These are phyloP conservation scores for Sugiyamaella smithiae DNA, from an alignment of 805 yeast species.

Conservation along the genomic window DNA sequence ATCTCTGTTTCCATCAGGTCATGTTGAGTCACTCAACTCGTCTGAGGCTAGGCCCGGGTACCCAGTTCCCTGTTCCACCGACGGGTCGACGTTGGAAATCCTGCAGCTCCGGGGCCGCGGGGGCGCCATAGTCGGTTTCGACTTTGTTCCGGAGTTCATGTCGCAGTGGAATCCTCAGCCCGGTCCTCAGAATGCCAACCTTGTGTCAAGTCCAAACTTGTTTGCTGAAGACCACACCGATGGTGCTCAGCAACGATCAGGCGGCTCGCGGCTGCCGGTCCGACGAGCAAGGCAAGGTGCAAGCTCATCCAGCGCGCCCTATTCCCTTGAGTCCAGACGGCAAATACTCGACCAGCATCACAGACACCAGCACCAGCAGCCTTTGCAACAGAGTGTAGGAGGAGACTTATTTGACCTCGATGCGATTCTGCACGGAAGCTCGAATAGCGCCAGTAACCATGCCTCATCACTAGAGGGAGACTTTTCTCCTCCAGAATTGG, in stretches of 20 bases:
- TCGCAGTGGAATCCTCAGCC: background rate
- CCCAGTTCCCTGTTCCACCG: constrained; percentile 27
- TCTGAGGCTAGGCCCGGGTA: constrained; percentile 8
- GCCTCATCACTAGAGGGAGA: constrained; percentile 4
- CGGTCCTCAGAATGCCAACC: background rate
- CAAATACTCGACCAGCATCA: background rate
- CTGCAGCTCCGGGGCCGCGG: constrained; percentile 17
- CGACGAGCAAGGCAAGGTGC: background rate
- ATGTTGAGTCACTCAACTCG: constrained; percentile 10
- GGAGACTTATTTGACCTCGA: constrained; percentile 1
- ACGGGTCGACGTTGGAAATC: constrained; percentile 18
- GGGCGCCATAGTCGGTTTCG: constrained; percentile 26
- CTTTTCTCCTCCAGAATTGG: constrained; percentile 16
- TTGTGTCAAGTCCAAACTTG: background rate
- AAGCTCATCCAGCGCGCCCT: background rate
- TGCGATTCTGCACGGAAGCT: background rate
- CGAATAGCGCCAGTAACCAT: background rate
- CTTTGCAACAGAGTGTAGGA: background rate
- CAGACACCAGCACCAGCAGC: background rate
- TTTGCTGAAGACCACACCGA: background rate
- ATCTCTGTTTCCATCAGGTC: constrained; percentile 7
- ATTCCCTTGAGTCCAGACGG: background rate
- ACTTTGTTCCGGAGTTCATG: constrained; percentile 11
- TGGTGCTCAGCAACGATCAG: background rate
- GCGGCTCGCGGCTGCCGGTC: background rate